Evolutionary conservation across 257 asterid species (phyloP).

Genomic region (Fraxinus quadrangulata): DNA sequence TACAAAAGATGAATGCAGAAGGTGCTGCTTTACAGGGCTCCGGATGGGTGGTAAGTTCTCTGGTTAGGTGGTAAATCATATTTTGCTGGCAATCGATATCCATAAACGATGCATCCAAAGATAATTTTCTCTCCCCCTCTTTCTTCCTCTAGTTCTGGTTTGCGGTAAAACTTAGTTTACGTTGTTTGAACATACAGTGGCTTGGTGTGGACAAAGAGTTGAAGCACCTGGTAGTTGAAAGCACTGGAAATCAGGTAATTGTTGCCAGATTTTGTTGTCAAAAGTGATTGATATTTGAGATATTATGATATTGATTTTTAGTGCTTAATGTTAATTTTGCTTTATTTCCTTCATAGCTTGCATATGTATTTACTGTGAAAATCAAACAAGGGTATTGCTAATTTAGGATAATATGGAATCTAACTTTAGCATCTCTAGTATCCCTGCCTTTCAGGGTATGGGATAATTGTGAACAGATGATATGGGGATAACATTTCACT

Average conservation of each 20-base stretch:
- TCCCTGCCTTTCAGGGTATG: neutral
- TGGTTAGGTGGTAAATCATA: slow-evolving; percentile 17
- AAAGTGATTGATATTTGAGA: neutral
- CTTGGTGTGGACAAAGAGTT: slow-evolving; percentile 74
- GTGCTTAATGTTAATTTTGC: slow-evolving; percentile 4
- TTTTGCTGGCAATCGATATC: neutral
- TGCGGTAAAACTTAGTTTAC: slow-evolving; percentile 7
- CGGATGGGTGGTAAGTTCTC: slow-evolving; percentile 82
- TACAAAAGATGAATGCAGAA: slow-evolving; percentile 76
- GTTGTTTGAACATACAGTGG: slow-evolving; percentile 52
- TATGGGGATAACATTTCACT: too few relatives aligned
- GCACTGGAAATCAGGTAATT: slow-evolving; percentile 77
- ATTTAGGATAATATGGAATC: neutral
- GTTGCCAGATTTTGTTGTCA: slow-evolving; percentile 15
- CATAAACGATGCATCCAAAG: slow-evolving; percentile 9
- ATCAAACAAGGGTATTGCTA: neutral
- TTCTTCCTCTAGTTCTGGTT: neutral
- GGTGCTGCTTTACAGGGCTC: slow-evolving; percentile 94
- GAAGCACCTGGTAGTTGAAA: slow-evolving; percentile 72
- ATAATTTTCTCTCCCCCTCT: neutral
- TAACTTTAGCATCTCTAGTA: neutral
- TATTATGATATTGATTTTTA: neutral
- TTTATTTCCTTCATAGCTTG: neutral
- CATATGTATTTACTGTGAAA: neutral
- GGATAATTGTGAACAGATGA: too few relatives aligned